A percentile compares a stretch with the other conserved stretches of the same genome.
phyloP scores from a whole-genome alignment of 768 basidiomycete species.

The Coprinopsis marcescibilis region DNA sequence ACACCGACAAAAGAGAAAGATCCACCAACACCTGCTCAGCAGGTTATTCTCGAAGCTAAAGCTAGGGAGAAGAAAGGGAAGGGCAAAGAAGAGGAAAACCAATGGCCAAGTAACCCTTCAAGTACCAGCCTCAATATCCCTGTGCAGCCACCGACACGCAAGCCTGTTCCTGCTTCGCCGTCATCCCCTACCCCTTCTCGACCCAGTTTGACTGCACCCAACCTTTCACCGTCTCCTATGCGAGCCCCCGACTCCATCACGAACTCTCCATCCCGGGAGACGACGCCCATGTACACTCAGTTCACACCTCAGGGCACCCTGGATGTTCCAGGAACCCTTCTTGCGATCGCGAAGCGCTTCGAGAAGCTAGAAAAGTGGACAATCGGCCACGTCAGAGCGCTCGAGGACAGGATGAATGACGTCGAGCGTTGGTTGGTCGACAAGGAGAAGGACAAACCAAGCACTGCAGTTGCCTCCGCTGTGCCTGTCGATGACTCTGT shows the following conservation, averaged over 20 bases:
- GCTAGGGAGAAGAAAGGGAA: constrained; percentile 50
- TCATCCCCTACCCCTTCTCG: constrained; percentile 61
- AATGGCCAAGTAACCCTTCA: constrained; percentile 38
- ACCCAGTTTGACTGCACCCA: constrained; percentile 43
- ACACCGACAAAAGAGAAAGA: constrained; percentile 76
- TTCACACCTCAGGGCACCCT: constrained; percentile 67
- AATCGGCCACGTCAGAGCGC: constrained; percentile 78
- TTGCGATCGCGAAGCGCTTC: constrained; percentile 73
- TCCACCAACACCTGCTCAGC: constrained; percentile 64
- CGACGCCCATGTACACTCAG: constrained; percentile 71
- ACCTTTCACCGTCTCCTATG: constrained; percentile 62
- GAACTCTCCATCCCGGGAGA: constrained; percentile 48
- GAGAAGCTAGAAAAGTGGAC: constrained; percentile 91
- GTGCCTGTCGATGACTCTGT: too few species aligned
- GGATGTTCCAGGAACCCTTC: constrained; percentile 68
- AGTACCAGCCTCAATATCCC: constrained; percentile 51
- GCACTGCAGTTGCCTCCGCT: too few species aligned
- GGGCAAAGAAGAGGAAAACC: constrained; percentile 28
- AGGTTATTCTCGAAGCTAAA: constrained; percentile 72
- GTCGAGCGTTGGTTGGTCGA: constrained; percentile 89
- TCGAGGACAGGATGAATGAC: constrained; percentile 89
- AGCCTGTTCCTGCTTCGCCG: constrained; percentile 47
- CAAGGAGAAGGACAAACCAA: constrained; percentile 75
- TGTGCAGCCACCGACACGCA: constrained; percentile 36
- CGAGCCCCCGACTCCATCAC: constrained; percentile 39